Conservation (phyloP, 2,329 filamentous ascomycete species). For the Aspergillus puulaauensis region DNA sequence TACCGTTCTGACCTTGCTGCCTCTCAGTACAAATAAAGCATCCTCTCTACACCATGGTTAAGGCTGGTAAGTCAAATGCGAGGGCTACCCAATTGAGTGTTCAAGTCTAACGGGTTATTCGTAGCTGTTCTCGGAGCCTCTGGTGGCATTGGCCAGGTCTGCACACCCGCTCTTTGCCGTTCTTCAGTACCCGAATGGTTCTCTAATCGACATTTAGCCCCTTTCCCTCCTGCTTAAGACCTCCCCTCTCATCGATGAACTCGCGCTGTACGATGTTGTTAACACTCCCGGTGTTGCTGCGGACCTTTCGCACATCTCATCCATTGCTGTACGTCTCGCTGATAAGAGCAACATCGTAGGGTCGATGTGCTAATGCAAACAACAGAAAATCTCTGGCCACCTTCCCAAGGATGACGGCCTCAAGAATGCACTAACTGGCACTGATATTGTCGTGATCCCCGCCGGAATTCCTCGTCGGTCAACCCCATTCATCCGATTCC, state of each 20-base stretch:
- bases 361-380: conserved; percentile 1
- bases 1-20: neutral
- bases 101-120: neutral
- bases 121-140: conserved; percentile 85
- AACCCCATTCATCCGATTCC: neutral
- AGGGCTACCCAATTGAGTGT: neutral
- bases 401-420: conserved; percentile 82
- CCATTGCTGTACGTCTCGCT: conserved; percentile 66
- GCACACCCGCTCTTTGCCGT: conserved; percentile 25
- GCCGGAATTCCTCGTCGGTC: conserved; percentile 92
- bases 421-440: conserved; percentile 84
- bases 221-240: conserved; percentile 95
- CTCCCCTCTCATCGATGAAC: conserved; percentile 82
- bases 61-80: conserved; percentile 39
- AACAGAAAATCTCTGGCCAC: conserved; percentile 79
- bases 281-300: conserved; percentile 95
- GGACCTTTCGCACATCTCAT: conserved; percentile 96
- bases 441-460: conserved; percentile 95
- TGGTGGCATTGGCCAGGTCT: conserved; percentile 97
- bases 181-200: neutral
- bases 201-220: conserved; percentile 57
- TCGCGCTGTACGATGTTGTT: conserved; percentile 98
- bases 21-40: conserved; percentile 5
- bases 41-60: conserved; percentile 45
- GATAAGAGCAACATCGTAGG: neutral